Base-by-base conservation (phyloP, 2,329 filamentous ascomycete species). In the Teratosphaeria destructans region DNA sequence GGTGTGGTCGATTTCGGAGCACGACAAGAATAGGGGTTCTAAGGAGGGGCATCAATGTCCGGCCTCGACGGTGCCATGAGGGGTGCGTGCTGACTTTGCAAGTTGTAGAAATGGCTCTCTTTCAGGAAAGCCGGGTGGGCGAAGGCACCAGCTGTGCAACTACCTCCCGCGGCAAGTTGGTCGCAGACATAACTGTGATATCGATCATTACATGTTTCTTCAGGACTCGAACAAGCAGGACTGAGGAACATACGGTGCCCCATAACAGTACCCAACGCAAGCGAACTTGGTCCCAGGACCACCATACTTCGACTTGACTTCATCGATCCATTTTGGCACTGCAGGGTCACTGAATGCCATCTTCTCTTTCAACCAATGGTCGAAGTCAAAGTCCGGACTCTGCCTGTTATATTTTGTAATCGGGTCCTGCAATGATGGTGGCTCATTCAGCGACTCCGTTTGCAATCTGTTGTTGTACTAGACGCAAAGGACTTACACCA, bases 81-180 rank as follows among this genome's bases (percentile, higher is more conserved):
- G 64, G 64, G 29, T 64, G 62, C 12, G 54, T 49, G 52, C 60
- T 32, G 37, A 60, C 61, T 75, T 73, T 74, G 72, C 3, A 77
- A 54, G 3, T 72, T 68, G 12, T 62, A 61, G 58, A 81, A 78
- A 59, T 81, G 76, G 29, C 72, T 67, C 57, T 81, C 78, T 54
- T 78, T 79, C 53, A 82, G 63, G 60, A 78, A 77, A 0, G 79
- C 75, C 1, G 80, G 80, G 62, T 82, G 79, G 0, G 77, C 79
- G 66, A 82, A 79, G 0, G 78, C 79, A 1, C 79, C 79, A 0
- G 71, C 79, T 1, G 68, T 66, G 5, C 76, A 73, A 0, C 62
- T 66, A 14, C 72, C 70, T 5, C 63, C 64, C 32, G 59, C 55
- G 0, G 76, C 73, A 2, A 81, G 67, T 61, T 76, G 66, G 47